Evolutionary conservation across 1,139 yeast species (phyloP), one percentile per base, ranked within the genome.

Genomic region (Saccharomycopsis phalli): DNA sequence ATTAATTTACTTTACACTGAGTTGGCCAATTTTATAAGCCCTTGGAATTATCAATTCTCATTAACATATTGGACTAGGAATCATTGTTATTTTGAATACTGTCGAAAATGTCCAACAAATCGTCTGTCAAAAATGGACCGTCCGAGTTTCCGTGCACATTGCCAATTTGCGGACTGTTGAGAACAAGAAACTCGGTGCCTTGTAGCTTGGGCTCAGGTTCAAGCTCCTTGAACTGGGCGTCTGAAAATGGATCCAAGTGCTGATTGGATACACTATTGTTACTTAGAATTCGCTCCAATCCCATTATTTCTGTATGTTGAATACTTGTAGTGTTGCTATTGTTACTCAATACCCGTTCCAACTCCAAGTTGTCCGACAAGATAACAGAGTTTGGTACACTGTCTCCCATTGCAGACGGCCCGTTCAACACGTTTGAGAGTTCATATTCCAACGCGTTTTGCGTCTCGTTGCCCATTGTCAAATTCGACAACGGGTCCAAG

Each of bases 201-300:
- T 10, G 8, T 10, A 22, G 5, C 14, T 11, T 26, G 29, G 16
- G 16, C 22, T 11, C n/a, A 4, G 13, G 31, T n/a, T 26, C n/a
- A 22, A 35, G 30, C 31, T 35, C 38, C 14, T 26, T 18, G 23
- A 35, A 35, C 14, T 26, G 20, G 11, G 27, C 31, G 11, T 35
- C 33, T 5, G 16, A 6, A 16, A 26, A 35, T 11, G 32, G 38
- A 13, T 35, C 32, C 11, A 11, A 11, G 21, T 35, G 19, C 16
- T 33, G 36, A 11, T 20, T 20, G 10, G 32, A 26, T 4, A 25
- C 22, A 18, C 38, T 35, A 13, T 35, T 35, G 33, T 27, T 35
- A 17, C 38, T 35, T 7, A 35, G 30, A n/a, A 35, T 31, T 18
- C 30, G 18, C 28, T 16, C 23, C 23, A 35, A 23, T 11, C 37